Evolutionary conservation across 2,329 filamentous ascomycete genomes (phyloP).

Genomic region (Zymoseptoria brevis): DNA sequence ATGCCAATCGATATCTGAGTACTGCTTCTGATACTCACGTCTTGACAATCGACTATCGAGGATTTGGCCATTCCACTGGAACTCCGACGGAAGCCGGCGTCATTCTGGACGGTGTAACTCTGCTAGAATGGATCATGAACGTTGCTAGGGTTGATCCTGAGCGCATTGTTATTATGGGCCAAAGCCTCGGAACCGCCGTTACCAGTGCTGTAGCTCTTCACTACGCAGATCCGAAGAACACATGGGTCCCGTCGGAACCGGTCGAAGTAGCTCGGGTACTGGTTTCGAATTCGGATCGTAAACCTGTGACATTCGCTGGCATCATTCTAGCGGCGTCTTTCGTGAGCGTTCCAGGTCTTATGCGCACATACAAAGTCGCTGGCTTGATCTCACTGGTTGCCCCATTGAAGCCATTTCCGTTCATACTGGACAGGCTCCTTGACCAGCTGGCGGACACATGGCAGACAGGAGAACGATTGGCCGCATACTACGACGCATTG

Average conservation of each 20-base stretch:
- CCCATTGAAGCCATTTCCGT: conserved; percentile 61
- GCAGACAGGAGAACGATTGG: conserved; percentile 62
- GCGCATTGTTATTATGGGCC: conserved; percentile 73
- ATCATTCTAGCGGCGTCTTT: conserved; percentile 75
- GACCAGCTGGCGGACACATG: conserved; percentile 69
- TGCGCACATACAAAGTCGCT: conserved; percentile 70
- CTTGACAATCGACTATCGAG: conserved; percentile 84
- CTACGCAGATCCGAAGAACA: conserved; percentile 40
- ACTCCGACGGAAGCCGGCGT: conserved; percentile 71
- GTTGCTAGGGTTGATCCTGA: conserved; percentile 57
- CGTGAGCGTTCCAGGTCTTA: conserved; percentile 61
- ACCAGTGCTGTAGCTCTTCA: conserved; percentile 65
- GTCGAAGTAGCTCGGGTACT: conserved; percentile 2
- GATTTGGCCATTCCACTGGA: conserved; percentile 77
- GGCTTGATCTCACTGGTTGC: conserved; percentile 72
- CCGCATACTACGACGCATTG: conserved; percentile 53
- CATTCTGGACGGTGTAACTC: conserved; percentile 66
- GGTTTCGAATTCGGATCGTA: neutral
- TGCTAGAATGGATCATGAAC: conserved; percentile 64
- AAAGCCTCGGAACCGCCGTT: conserved; percentile 83
- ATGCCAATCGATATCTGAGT: conserved; percentile 69
- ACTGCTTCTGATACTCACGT: conserved; percentile 68
- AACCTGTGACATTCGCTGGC: conserved; percentile 61
- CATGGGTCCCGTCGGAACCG: conserved; percentile 11
- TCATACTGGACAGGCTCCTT: conserved; percentile 53